Percentiles rank a stretch among this genome's conserved stretches.
phyloP scores from a whole-genome alignment of 441 rosid species.

The Gossypium davidsonii region DNA sequence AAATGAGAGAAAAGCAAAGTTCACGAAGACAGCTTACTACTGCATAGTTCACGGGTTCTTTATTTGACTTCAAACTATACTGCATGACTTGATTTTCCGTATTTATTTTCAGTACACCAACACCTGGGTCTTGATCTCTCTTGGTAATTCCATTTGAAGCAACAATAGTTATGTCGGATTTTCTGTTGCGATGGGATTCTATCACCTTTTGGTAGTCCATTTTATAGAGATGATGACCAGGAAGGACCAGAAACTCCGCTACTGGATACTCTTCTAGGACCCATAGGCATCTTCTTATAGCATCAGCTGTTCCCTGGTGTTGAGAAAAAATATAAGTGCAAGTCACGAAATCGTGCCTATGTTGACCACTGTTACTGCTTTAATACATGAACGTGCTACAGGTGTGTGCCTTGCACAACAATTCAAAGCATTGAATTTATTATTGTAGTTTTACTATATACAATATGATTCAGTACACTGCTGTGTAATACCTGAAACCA shows the following conservation, averaged over 20 bases:
- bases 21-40: conserved; percentile 29
- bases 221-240: conserved; percentile 77
- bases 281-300: conserved; percentile 81
- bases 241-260: conserved; percentile 61
- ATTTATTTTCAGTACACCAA: conserved; percentile 47
- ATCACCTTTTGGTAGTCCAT: conserved; percentile 73
- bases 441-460: neutral
- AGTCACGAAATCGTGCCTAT: neutral
- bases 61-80: conserved; percentile 27
- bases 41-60: conserved; percentile 12
- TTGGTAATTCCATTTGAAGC: conserved; percentile 31
- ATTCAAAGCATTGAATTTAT: neutral
- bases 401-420: neutral
- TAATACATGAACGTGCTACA: neutral
- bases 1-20: neutral
- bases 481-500: conserved; percentile 66
- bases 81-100: conserved; percentile 37
- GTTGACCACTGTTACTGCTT: neutral
- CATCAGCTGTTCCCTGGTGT: conserved; percentile 75
- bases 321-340: neutral
- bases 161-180: conserved; percentile 54
- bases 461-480: neutral
- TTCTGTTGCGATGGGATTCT: conserved; percentile 43
- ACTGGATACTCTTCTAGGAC: conserved; percentile 68
- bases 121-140: conserved; percentile 40